Conservation (phyloP, 345 rosid species). For the Isatis tinctoria region DNA sequence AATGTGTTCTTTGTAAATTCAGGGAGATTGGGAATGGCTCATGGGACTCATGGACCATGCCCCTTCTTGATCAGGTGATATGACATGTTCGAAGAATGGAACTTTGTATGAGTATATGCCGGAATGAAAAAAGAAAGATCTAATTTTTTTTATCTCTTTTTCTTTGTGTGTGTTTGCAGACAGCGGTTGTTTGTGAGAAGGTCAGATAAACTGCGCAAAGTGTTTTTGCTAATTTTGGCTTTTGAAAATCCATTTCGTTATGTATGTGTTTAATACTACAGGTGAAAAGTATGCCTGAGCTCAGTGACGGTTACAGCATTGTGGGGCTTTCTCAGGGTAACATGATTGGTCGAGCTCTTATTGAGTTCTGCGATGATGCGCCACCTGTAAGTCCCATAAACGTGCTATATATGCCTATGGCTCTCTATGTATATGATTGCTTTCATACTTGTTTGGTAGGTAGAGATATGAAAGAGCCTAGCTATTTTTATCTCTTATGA, state of each 20-base stretch:
- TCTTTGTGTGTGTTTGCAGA: constrained; percentile 51
- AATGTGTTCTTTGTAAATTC: not conserved
- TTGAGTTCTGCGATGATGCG: constrained; percentile 84
- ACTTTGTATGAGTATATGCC: not conserved
- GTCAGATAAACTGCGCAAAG: constrained; percentile 34
- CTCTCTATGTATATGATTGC: not conserved
- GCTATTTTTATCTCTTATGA: not conserved
- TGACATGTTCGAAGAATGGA: not conserved
- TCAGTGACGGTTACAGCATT: constrained; percentile 63
- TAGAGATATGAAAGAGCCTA: not conserved
- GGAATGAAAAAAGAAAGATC: not conserved
- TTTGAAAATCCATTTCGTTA: not conserved
- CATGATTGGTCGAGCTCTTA: constrained; percentile 67
- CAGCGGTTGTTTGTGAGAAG: constrained; percentile 77
- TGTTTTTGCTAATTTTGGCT: not conserved
- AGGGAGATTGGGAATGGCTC: constrained; percentile 90
- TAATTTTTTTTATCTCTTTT: not conserved
- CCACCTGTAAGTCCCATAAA: constrained; percentile 55
- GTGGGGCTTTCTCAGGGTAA: constrained; percentile 93
- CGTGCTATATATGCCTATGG: not conserved
- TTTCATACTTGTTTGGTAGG: no score
- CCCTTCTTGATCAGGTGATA: constrained; percentile 67
- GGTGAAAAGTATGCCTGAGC: constrained; percentile 74
- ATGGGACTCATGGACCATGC: constrained; percentile 95
- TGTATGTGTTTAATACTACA: constrained; percentile 24